phyloP scores from a whole-genome alignment of 805 yeast species.

The Metschnikowia kunwiensis region DNA sequence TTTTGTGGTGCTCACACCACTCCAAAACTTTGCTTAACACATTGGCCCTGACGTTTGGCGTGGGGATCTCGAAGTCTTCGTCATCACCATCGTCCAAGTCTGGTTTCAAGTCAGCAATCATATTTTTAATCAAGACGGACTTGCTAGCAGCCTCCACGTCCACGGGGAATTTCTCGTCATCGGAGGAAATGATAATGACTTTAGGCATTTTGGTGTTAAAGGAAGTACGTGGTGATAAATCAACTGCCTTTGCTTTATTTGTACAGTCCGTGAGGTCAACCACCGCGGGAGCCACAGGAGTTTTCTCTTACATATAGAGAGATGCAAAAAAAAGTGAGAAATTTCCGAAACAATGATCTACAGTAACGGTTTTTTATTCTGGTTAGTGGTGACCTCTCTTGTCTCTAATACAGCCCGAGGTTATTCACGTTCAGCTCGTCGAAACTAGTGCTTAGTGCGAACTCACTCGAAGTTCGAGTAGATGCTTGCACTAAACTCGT shows the following conservation, averaged over 20 bases:
- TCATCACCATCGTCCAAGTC: conserved; percentile 55
- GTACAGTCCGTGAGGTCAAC: too few species aligned
- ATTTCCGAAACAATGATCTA: too few species aligned
- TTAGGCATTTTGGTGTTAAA: conserved; percentile 33
- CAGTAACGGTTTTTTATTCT: too few species aligned
- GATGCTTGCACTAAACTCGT: conserved; percentile 85
- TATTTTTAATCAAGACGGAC: conserved; percentile 78
- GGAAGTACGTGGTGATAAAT: too few species aligned
- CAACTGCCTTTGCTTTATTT: too few species aligned
- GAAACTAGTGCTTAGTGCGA: too few species aligned
- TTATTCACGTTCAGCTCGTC: too few species aligned
- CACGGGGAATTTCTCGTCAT: conserved; percentile 74
- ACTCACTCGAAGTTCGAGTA: conserved; percentile 69
- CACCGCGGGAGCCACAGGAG: too few species aligned
- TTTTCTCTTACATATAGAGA: too few species aligned
- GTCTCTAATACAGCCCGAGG: too few species aligned
- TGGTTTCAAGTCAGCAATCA: conserved; percentile 68
- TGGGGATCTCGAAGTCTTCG: conserved; percentile 73
- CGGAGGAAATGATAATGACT: conserved; percentile 68
- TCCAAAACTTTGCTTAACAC: conserved; percentile 89
- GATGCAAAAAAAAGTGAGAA: too few species aligned
- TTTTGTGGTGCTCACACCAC: conserved; percentile 95
- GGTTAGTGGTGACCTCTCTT: too few species aligned
- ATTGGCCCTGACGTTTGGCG: conserved; percentile 84
- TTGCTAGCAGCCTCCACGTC: conserved; percentile 83